Conservation (phyloP, 2,329 filamentous ascomycete genomes). For the Akanthomyces uredinophilus region DNA sequence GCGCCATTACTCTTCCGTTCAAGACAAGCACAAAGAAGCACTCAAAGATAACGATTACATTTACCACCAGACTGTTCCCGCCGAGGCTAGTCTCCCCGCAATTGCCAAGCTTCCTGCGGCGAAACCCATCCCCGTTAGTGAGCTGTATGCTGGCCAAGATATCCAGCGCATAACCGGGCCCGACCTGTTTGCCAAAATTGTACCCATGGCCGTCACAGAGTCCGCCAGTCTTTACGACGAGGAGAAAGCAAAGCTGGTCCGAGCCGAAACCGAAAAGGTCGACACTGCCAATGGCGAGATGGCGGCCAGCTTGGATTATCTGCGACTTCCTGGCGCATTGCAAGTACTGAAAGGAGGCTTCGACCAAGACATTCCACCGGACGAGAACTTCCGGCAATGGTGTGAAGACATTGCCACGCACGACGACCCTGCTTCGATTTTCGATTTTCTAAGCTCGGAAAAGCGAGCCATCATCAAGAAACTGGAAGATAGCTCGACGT, state of each 20-base stretch:
- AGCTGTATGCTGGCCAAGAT: slow-evolving; percentile 94
- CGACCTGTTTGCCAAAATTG: slow-evolving; percentile 94
- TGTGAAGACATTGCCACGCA: slow-evolving; percentile 88
- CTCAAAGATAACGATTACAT: slow-evolving; percentile 97
- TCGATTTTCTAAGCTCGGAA: slow-evolving; percentile 72
- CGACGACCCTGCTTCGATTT: slow-evolving; percentile 70
- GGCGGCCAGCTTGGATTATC: slow-evolving; percentile 88
- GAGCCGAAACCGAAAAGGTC: slow-evolving; percentile 89
- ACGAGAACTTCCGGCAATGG: slow-evolving; percentile 90
- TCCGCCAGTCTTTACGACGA: slow-evolving; percentile 96
- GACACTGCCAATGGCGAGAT: slow-evolving; percentile 93
- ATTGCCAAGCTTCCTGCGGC: slow-evolving; percentile 91
- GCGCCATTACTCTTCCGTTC: slow-evolving; percentile 72
- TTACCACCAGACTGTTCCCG: slow-evolving; percentile 88
- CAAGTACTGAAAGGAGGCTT: slow-evolving; percentile 90
- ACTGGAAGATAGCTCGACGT: slow-evolving; percentile 76
- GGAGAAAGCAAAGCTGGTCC: slow-evolving; percentile 92
- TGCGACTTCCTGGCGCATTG: slow-evolving; percentile 82
- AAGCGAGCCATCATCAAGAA: slow-evolving; percentile 68
- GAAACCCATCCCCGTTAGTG: slow-evolving; percentile 94
- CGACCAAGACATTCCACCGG: slow-evolving; percentile 80
- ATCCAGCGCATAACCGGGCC: slow-evolving; percentile 96
- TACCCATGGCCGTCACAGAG: slow-evolving; percentile 92
- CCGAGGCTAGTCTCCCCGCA: slow-evolving; percentile 72
- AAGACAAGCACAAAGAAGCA: slow-evolving; percentile 71